Base-by-base conservation (phyloP, 164 flowering plant species). In the Nymphaea thermarum region DNA sequence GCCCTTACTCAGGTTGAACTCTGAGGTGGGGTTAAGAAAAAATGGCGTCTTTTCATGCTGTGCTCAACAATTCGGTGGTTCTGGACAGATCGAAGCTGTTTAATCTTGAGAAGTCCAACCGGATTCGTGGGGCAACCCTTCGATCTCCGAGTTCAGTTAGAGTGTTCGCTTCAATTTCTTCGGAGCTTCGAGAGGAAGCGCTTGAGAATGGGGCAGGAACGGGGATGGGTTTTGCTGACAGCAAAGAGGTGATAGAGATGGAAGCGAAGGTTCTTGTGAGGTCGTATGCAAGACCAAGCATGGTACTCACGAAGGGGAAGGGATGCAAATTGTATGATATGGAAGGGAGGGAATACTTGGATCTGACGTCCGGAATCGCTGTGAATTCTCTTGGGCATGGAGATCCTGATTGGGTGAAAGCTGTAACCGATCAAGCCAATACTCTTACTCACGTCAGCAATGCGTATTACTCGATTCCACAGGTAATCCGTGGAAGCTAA, bases 331-430 rank as follows among this genome's bases (percentile, higher is more conserved):
- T 94, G 81, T 85, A 73, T 51, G 98, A 89, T 78, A 73, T 76
- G 12, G 96, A 94, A 43, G 97, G 98, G 78, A 66, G 76, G 70
- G 96, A 91, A 77, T 94, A 89, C 79, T 73, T 94, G 80, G 98
- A 94, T 74, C 57, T 88, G 83, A 73, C 82, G 3, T 71, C 96
- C 0, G 97, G 98, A 62, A 91, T 94, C 60, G 97, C 95, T 0
- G 98, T 91, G 61, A 91, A 93, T 77, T 88, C 97, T 0, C 85
- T 93, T 18, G 98, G 98, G 10, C 95, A 93, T 78, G 82, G 87
- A 18, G 93, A 93, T 71, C 82, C 81, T 5, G 93, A 91, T 63
- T 93, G 89, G 93, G 66, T 88, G 44, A 70, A 71, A 43, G 94
- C 91, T 1, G 85, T 93, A 25, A 68, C 66, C 3, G 82, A 88